Percentiles rank a stretch among this genome's conserved stretches.
Conservation (phyloP, 345 rosid species). For the Anastatica hierochuntica region DNA sequence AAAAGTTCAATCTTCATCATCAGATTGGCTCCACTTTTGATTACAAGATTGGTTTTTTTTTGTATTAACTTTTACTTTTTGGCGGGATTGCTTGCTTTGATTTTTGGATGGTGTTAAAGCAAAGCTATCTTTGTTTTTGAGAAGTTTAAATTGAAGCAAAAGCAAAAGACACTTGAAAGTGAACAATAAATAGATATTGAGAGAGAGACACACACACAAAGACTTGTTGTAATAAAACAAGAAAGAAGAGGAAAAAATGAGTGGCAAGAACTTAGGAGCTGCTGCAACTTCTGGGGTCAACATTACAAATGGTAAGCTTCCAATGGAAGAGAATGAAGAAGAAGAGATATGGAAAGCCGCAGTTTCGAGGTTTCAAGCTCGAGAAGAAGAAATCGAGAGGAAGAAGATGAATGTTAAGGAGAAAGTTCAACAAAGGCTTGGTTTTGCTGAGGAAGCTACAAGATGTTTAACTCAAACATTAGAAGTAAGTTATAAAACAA, state of each 20-base stretch:
- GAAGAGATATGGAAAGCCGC: conserved; percentile 43
- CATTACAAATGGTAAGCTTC: conserved; percentile 29
- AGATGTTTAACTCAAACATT: conserved; percentile 53
- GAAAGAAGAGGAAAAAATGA: conserved; percentile 7
- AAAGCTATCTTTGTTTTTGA: no score
- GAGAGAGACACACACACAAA: conserved; percentile 58
- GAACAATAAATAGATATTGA: no score
- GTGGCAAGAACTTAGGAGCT: conserved; percentile 21
- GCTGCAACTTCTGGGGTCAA: conserved; percentile 17
- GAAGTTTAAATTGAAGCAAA: conserved; percentile 14
- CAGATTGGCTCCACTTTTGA: no score
- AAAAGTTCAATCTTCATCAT: no score
- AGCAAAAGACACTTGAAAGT: conserved; percentile 34
- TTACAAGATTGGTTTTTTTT: no score
- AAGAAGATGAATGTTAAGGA: conserved; percentile 61
- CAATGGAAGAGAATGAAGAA: conserved; percentile 45
- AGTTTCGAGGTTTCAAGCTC: conserved; percentile 49
- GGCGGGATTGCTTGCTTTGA: no score
- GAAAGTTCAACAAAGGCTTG: conserved; percentile 55
- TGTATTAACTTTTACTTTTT: no score
- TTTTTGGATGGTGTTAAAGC: no score
- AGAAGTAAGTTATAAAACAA: conserved; percentile 39
- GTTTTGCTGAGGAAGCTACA: conserved; percentile 69
- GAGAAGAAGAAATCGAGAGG: conserved; percentile 79
- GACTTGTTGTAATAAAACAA: no score